Conservation (phyloP, 257 asterid genomes). For the Thymus mandschuricus region DNA sequence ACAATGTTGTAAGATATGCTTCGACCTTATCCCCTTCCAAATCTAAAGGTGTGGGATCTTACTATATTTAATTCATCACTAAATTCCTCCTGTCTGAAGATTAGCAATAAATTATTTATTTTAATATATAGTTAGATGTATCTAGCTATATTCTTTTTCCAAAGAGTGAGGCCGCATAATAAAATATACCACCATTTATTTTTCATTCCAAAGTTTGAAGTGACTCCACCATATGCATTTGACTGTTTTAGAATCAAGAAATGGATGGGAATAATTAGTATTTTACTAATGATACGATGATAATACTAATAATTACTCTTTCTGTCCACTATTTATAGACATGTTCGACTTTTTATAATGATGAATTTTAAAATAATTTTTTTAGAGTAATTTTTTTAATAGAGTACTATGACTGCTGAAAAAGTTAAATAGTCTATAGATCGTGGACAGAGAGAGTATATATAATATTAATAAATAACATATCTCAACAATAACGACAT, state of each 20-base stretch:
- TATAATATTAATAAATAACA: no score
- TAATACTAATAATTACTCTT: no score
- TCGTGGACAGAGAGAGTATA: no score
- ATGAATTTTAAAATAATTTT: no score
- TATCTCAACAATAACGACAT: no score
- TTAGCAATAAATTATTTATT: constrained; percentile 17
- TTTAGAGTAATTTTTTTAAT: no score
- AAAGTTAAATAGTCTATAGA: no score
- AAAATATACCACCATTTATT: background rate
- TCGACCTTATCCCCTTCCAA: constrained; percentile 22
- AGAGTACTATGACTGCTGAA: no score
- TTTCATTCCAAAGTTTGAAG: constrained; percentile 14
- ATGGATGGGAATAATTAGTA: background rate
- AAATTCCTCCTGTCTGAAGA: constrained; percentile 39
- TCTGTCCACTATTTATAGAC: no score
- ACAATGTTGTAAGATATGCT: constrained; percentile 21
- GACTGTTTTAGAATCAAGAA: constrained; percentile 12
- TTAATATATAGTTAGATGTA: background rate
- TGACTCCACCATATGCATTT: constrained; percentile 18
- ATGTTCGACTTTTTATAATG: no score
- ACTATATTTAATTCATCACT: constrained; percentile 22
- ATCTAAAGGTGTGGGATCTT: constrained; percentile 27
- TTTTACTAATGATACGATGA: no score
- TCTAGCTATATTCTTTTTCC: background rate
- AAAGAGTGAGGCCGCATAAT: background rate